Conservation (phyloP, 75 land plant genomes). For the Chamaecyparis obtusa region DNA sequence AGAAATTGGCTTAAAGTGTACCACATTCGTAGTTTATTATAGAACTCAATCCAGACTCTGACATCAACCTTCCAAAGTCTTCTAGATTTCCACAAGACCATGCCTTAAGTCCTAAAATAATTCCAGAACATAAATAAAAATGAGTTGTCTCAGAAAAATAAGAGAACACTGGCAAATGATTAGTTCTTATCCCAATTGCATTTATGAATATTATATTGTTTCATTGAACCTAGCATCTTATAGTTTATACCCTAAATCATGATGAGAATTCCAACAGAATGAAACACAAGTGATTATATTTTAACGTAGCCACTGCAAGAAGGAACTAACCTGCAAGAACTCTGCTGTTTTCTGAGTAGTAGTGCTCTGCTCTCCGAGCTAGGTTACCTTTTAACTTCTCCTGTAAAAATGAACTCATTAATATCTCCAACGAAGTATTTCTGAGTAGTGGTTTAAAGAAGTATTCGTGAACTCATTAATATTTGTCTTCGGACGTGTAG, state of each 20-base stretch:
- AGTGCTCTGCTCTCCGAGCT: constrained; percentile 78
- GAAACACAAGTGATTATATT: neutral
- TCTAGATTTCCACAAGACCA: constrained; percentile 61
- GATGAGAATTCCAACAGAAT: neutral
- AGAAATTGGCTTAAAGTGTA: constrained; percentile 14
- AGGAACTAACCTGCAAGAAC: constrained; percentile 53
- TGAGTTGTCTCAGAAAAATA: neutral
- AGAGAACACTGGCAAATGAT: neutral
- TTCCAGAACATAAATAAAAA: constrained; percentile 11
- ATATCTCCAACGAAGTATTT: neutral
- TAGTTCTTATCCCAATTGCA: neutral
- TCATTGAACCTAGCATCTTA: neutral
- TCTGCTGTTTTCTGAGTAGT: constrained; percentile 67
- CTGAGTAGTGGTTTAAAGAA: too few species aligned
- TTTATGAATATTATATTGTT: neutral
- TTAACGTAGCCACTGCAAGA: neutral
- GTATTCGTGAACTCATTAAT: too few species aligned
- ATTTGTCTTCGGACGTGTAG: too few species aligned
- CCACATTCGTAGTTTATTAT: constrained; percentile 85
- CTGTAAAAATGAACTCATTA: constrained; percentile 21
- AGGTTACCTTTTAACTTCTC: constrained; percentile 41
- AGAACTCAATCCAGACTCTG: constrained; percentile 81
- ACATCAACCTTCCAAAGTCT: constrained; percentile 65
- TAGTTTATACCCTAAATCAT: neutral
- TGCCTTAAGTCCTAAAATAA: constrained; percentile 52